Base-by-base conservation (phyloP, 2,329 filamentous ascomycete species). In the Fusarium newnesense region DNA sequence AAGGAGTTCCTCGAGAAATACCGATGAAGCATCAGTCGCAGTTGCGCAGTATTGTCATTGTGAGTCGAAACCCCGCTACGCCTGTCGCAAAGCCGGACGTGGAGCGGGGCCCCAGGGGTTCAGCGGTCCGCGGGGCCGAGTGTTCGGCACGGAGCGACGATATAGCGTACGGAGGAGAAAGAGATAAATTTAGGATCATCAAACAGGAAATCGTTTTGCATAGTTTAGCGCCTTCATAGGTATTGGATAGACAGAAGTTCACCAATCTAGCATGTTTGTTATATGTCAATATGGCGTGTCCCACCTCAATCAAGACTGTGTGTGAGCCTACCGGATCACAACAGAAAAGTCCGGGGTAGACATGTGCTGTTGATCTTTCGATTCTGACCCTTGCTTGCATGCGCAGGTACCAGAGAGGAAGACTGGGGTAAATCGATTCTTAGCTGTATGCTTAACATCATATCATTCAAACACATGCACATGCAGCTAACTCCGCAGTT, bases 1-100 rank as follows among this genome's bases (percentile, higher is more conserved):
- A 85, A 91, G 83, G 91, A 93, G 70, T 99, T 99, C 79, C 93
- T 98, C 91, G 88, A 93, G 57, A 90, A 97, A 88, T 98, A 89
- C 81, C 83, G 85, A 76, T 90, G 79, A 78, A 76, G 52, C n/a
- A 46, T 5, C 21, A 37, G 24, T 19, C 58, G n/a, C 43, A 26
- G 44, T 36, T 15, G 16, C 18, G 40, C 12, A 15, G 49, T 19
- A 53, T 46, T 42, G 28, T 30, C 18, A 43, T 53, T 19, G 26
- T 50, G 46, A 54, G 36, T 54, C 49, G 32, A 46, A 19, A 30
- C 37, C 59, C 68, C 42, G 49, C 54, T 34, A 24, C 42, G 34
- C 52, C 26, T 37, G 36, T 58, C 39, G 42, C 59, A 32, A 32
- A 50, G 58, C 56, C 52, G 69, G 49, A 65, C 53, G 18, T 44